phyloP scores from a whole-genome alignment of 805 yeast genomes.

The Barnettozyma sucrosica region DNA sequence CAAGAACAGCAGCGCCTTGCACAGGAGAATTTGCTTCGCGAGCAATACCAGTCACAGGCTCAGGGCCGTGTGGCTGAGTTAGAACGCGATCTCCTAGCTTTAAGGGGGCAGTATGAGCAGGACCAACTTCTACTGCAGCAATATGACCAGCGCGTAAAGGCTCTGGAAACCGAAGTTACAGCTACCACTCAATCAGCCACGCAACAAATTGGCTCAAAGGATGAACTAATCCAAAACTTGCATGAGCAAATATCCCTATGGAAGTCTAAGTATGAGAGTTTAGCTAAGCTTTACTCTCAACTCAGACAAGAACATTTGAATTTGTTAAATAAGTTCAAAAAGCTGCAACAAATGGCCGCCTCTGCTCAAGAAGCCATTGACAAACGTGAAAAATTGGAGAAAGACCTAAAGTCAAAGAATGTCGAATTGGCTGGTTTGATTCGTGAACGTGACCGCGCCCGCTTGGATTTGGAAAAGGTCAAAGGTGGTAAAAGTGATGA shows the following conservation, averaged over 20 bases:
- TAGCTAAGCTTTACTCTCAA: constrained; percentile 86
- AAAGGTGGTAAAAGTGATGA: constrained; percentile 61
- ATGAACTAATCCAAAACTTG: constrained; percentile 59
- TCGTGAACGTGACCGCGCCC: constrained; percentile 83
- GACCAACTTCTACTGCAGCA: constrained; percentile 81
- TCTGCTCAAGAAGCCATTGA: constrained; percentile 87
- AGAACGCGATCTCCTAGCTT: constrained; percentile 71
- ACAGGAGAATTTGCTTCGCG: constrained; percentile 61
- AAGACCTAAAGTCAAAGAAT: constrained; percentile 79
- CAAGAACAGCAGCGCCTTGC: constrained; percentile 62
- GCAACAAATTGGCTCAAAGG: constrained; percentile 70
- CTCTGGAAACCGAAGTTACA: constrained; percentile 66
- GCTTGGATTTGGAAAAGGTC: constrained; percentile 69
- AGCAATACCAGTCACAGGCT: constrained; percentile 66
- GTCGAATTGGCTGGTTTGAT: constrained; percentile 84
- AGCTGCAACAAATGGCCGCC: constrained; percentile 79
- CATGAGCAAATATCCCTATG: constrained; percentile 74
- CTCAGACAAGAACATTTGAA: constrained; percentile 87
- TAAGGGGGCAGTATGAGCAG: constrained; percentile 77
- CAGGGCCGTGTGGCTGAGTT: constrained; percentile 75
- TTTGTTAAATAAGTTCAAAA: constrained; percentile 69
- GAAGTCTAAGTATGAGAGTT: constrained; percentile 82
- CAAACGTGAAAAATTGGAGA: constrained; percentile 73
- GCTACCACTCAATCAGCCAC: constrained; percentile 58
- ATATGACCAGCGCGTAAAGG: constrained; percentile 79